Conservation (phyloP, 2,329 filamentous ascomycete species). For the Cladophialophora chaetospira region DNA sequence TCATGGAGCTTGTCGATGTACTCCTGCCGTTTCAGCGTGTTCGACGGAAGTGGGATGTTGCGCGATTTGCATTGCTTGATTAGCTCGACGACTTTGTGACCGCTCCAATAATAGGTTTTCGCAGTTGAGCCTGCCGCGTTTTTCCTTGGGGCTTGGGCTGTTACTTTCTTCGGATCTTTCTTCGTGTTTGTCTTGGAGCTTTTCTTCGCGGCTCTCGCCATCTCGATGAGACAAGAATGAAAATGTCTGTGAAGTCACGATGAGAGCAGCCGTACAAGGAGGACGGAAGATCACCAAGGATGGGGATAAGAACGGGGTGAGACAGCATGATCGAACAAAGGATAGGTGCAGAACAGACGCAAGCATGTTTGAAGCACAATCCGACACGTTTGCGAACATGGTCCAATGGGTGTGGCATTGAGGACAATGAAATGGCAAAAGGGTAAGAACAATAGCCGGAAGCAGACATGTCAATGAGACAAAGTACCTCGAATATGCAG, state of each 20-base stretch:
- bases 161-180: too few relatives aligned
- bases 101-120: background rate
- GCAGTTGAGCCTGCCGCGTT: background rate
- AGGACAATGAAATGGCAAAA: slow-evolving; percentile 4
- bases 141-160: background rate
- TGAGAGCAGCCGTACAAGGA: background rate
- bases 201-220: background rate
- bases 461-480: slow-evolving; percentile 2
- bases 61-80: background rate
- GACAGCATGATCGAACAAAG: slow-evolving; percentile 8
- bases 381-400: slow-evolving; percentile 5
- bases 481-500: background rate
- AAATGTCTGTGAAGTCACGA: background rate
- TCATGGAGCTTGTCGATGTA: slow-evolving; percentile 1
- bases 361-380: background rate
- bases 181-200: too few relatives aligned
- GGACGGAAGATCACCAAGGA: background rate
- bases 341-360: background rate
- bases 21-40: background rate
- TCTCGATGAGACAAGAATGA: background rate
- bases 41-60: background rate
- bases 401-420: slow-evolving; percentile 5
- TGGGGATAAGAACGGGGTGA: slow-evolving; percentile 4
- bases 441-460: slow-evolving; percentile 3
- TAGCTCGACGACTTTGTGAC: background rate